Conservation (phyloP, 495 filamentous ascomycete species). For the Annulohypoxylon nitens region DNA sequence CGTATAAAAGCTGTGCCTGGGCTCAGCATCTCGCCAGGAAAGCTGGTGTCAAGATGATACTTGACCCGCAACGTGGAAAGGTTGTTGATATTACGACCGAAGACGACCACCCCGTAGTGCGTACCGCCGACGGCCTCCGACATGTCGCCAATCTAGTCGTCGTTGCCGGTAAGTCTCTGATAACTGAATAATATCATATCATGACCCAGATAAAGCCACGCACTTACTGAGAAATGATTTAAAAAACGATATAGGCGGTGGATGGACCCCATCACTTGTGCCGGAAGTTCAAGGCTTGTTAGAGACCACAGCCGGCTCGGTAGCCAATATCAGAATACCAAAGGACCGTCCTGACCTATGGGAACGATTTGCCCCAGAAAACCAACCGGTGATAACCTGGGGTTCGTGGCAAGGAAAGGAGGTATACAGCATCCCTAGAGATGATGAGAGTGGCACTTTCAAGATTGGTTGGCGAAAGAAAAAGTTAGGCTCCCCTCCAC, state of each 20-base stretch:
- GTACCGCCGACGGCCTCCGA: constrained; percentile 51
- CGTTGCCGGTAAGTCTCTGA: constrained; percentile 41
- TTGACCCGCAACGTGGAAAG: constrained; percentile 45
- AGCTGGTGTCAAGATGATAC: constrained; percentile 54
- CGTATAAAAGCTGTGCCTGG: constrained; percentile 60
- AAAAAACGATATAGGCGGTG: constrained; percentile 36
- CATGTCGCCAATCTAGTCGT: constrained; percentile 49
- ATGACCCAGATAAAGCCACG: not conserved
- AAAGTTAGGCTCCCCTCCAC: constrained; percentile 50
- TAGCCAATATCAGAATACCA: constrained; percentile 55
- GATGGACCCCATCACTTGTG: constrained; percentile 52
- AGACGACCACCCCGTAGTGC: constrained; percentile 42
- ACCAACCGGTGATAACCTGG: constrained; percentile 54
- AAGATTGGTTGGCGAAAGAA: constrained; percentile 63
- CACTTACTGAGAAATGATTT: constrained; percentile 10
- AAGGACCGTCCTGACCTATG: constrained; percentile 46
- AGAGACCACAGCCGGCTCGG: constrained; percentile 61
- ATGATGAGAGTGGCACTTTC: constrained; percentile 54
- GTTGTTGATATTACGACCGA: constrained; percentile 42
- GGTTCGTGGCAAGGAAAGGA: constrained; percentile 53
- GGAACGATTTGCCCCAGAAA: constrained; percentile 51
- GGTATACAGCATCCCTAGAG: constrained; percentile 59
- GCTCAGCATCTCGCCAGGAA: constrained; percentile 55
- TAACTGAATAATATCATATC: not conserved
- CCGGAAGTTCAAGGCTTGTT: constrained; percentile 54